These are phyloP conservation scores for Rhododendron griersonianum DNA, from an alignment of 148 eudicot species.

Conservation along the genomic window DNA sequence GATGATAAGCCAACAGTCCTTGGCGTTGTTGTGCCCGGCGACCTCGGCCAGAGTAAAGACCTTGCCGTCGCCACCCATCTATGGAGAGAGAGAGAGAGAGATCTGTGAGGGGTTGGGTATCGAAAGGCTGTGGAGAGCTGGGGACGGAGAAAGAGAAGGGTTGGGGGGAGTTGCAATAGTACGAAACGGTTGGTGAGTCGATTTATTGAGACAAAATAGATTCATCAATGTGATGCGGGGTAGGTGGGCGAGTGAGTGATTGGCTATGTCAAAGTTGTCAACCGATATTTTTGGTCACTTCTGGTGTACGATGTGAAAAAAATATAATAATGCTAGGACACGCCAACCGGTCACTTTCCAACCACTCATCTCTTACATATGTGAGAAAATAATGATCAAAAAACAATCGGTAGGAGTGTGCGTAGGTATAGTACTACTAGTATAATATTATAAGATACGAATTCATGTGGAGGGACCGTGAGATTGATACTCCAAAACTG, in stretches of 20 bases:
- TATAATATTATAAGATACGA: no score
- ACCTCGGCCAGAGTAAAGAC: conserved; percentile 66
- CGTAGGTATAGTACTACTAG: no score
- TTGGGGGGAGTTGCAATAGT: not conserved
- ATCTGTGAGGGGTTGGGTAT: not conserved
- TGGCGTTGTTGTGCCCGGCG: conserved; percentile 55
- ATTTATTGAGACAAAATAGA: not conserved
- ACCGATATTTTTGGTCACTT: not conserved
- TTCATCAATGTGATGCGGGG: not conserved
- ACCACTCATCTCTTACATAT: no score
- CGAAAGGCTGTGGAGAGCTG: no score
- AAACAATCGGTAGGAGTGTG: no score
- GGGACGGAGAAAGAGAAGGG: not conserved
- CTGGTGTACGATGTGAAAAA: not conserved
- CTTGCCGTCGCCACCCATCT: conserved; percentile 53
- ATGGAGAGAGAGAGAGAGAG: not conserved
- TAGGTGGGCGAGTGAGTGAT: not conserved
- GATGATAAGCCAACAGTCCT: conserved; percentile 89
- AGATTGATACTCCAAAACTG: no score
- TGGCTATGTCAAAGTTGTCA: not conserved
- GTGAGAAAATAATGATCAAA: no score
- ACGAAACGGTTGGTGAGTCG: not conserved
- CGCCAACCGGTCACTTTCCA: no score
- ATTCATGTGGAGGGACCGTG: no score
- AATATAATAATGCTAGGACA: no score